phyloP scores from a whole-genome alignment of 2,329 filamentous ascomycete genomes.

The Trichoderma sp. region DNA sequence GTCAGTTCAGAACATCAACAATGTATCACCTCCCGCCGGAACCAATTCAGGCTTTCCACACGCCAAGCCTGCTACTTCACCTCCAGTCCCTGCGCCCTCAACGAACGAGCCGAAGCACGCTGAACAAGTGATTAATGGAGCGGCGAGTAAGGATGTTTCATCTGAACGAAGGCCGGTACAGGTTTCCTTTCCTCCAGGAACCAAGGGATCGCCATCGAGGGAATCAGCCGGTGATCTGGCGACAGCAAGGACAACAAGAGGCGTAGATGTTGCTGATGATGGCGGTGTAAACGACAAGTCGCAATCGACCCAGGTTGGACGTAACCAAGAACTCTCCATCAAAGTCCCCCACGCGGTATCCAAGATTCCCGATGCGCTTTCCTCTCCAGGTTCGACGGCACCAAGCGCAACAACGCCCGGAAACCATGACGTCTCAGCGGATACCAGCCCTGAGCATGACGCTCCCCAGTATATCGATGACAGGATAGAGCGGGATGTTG shows the following conservation, averaged over 20 bases:
- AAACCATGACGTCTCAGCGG: conserved; percentile 66
- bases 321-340: conserved; percentile 30
- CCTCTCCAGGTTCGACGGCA: conserved; percentile 66
- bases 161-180: conserved; percentile 28
- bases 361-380: conserved; percentile 48
- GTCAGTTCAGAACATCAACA: not conserved
- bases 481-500: conserved; percentile 3
- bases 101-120: not conserved
- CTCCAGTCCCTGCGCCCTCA: not conserved
- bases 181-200: conserved; percentile 37
- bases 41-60: not conserved
- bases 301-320: not conserved
- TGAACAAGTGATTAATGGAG: not conserved
- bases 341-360: conserved; percentile 30
- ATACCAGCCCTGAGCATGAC: conserved; percentile 74
- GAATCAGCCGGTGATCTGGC: conserved; percentile 14
- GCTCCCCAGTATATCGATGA: conserved; percentile 55
- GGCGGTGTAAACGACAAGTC: not conserved
- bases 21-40: not conserved
- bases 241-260: not conserved
- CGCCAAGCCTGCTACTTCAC: not conserved
- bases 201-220: conserved; percentile 31
- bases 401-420: conserved; percentile 74
- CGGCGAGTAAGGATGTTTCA: not conserved
- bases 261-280: not conserved